Evolutionary conservation across 768 basidiomycete genomes (phyloP), one percentile per base, ranked within the genome.

Genomic region (Paxillus ammoniavirescens): DNA sequence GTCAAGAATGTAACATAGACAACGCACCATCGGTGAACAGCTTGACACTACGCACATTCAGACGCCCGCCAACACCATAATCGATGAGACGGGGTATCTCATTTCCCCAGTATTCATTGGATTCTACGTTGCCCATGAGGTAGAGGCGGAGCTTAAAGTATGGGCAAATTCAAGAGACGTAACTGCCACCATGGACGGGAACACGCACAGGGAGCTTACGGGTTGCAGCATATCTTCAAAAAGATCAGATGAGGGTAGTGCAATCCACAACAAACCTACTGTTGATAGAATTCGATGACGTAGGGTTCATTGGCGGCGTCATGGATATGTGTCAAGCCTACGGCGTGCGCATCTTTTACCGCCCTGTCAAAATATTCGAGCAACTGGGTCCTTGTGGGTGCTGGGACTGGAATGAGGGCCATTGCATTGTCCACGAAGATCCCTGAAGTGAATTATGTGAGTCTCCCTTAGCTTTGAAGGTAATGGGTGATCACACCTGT

Each of bases 351-450:
- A 60, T 91, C 84, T 26, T 72, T 68, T 41, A 88, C 75, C 0
- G 91, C 78, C 12, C 75, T 73, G n/a, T 83, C 72, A 52, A 89
- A 86, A 64, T 81, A 90, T n/a, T 77, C 69, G 57, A 78, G 73
- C 61, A 85, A 79, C 48, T 83, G 76, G 1, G 54, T 55, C 26
- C 83, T 75, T 0, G 81, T 79, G 77, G 83, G 84, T 1, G 76
- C 63, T 0, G 93, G 94, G 10, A 74, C 72, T 2, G 80, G 83
- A 15, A 97, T 79, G 33, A 95, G 78, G 13, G 67, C 62, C 83
- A 93, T 92, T 0, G 95, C 96, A 31, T 91, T 91, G 70, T 98
- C 96, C 30, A 96, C 73, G 55, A 94, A 87, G 17, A 93, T 72
- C 6, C 91, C 91, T 75, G 43, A 26, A 30, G 17, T 35, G 15